Evolutionary conservation across 2,329 filamentous ascomycete genomes (phyloP), one percentile per base, ranked within the genome.

Genomic region (Calonectria pteridis): DNA sequence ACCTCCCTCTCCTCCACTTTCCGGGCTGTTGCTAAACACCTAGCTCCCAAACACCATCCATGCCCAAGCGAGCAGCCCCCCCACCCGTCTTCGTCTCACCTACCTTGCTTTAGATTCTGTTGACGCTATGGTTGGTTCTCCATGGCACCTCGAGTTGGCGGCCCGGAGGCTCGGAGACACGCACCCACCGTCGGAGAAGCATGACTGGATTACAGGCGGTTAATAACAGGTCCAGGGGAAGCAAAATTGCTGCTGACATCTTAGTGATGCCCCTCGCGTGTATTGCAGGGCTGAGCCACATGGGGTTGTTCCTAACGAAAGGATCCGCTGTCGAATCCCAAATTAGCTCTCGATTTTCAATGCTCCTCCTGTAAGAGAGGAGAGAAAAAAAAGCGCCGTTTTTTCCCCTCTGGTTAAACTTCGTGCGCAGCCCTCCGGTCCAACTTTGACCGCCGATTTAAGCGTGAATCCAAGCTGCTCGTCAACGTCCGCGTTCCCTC

Each of bases 281-380:
- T 37, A 70, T 73, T 68, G 67, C 76, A 80, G 76, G 78, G 75
- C 75, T 80, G 75, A 79, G 73, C 72, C 75, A 74, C 73, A 64
- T 71, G 75, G 75, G 66, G 43, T 51, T 55, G 37, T 53, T 49
- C 20, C 37, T 46, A 28, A 35, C 49, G 51, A 72, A 40, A 67
- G 50, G 50, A 50, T 70, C 37, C 53, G 40, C 37, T 67, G 40
- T 29, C 66, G 49, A 76, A 63, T 69, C 62, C 73, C 65, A 75
- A 80, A 71, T 80, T 78, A 80, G 75, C 78, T 76, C 67, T 73
- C 50, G 69, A 62, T n/a, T 66, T 72, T 64, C 73, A 59, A 62
- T 46, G 64, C 28, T 50, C 50, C 43, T 46, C 33, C 55, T 40
- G 43, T 62, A 62, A 62, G 40, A 53, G 50, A 64, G 40, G 16